Conservation (phyloP, 2,329 filamentous ascomycete genomes). For the Aspergillus japonicus region DNA sequence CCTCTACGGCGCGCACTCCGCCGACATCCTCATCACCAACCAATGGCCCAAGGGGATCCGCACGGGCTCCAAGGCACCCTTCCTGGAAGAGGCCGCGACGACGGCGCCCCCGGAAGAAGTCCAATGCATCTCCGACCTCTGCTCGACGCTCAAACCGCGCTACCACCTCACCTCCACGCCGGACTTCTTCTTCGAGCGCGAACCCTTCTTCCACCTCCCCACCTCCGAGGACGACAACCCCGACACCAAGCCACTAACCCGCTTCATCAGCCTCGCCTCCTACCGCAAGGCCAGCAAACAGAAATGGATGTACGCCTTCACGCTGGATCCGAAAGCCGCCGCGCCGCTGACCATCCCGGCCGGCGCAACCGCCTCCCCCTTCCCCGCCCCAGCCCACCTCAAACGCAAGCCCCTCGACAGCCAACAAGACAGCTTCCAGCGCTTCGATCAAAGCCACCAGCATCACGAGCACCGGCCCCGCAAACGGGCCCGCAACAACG, state of each 20-base stretch:
- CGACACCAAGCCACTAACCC: slow-evolving; percentile 64
- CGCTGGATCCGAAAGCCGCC: slow-evolving; percentile 64
- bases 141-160: slow-evolving; percentile 75
- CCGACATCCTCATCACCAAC: slow-evolving; percentile 84
- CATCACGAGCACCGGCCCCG: slow-evolving; percentile 36
- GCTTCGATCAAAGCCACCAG: slow-evolving; percentile 41
- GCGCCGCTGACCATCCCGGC: slow-evolving; percentile 60
- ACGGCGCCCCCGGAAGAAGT: slow-evolving; percentile 55
- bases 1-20: slow-evolving; percentile 71
- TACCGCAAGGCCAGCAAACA: slow-evolving; percentile 74
- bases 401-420: slow-evolving; percentile 56
- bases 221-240: slow-evolving; percentile 47
- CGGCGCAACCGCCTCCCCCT: slow-evolving; percentile 73
- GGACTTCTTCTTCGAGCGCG: slow-evolving; percentile 78
- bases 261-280: slow-evolving; percentile 85
- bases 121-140: slow-evolving; percentile 75
- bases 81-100: slow-evolving; percentile 55
- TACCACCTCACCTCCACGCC: slow-evolving; percentile 81
- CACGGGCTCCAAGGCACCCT: slow-evolving; percentile 63
- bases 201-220: slow-evolving; percentile 77
- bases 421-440: slow-evolving; percentile 38
- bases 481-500: slow-evolving; percentile 43
- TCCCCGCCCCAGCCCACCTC: slow-evolving; percentile 42
- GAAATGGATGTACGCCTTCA: slow-evolving; percentile 63
- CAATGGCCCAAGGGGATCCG: slow-evolving; percentile 78